A percentile compares a stretch with the other conserved stretches of the same genome.
Evolutionary conservation across 768 basidiomycete genomes (phyloP).

Genomic region (Phanerochaete sordida): DNA sequence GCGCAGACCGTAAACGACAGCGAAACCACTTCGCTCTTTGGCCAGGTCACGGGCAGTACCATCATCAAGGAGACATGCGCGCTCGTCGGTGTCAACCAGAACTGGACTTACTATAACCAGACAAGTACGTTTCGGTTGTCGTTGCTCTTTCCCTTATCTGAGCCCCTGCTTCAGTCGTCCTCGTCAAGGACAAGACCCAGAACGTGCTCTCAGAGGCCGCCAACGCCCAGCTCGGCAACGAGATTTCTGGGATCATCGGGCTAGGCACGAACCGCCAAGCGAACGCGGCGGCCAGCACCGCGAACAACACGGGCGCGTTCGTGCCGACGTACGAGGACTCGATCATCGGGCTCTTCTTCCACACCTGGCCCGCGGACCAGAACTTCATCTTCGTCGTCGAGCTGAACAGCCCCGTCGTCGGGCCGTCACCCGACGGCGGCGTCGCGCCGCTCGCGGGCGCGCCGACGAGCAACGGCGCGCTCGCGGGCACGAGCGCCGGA

Average conservation of each 20-base stretch:
- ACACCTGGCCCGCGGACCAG: background rate
- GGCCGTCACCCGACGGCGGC: background rate
- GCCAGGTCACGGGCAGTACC: background rate
- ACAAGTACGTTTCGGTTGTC: background rate
- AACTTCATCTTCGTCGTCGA: slow-evolving; percentile 9
- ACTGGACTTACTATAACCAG: slow-evolving; percentile 1
- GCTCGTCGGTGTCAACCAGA: background rate
- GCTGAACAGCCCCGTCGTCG: background rate
- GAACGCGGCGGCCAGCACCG: background rate
- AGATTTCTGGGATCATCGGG: slow-evolving; percentile 2
- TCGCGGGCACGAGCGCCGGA: slow-evolving; percentile 24
- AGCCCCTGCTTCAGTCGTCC: background rate
- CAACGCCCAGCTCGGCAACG: background rate
- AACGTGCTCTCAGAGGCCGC: background rate
- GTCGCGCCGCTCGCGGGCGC: background rate
- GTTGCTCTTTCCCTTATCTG: background rate
- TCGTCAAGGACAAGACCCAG: background rate
- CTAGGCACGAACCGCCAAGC: slow-evolving; percentile 4
- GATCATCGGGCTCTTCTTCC: background rate
- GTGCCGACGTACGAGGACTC: background rate
- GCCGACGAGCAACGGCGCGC: background rate
- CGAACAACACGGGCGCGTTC: background rate
- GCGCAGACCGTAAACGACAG: background rate
- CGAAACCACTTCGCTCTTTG: background rate
- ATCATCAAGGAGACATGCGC: slow-evolving; percentile 7